Evolutionary conservation across 129 eudicot species (phyloP).

Genomic region (Artemisia argyi): DNA sequence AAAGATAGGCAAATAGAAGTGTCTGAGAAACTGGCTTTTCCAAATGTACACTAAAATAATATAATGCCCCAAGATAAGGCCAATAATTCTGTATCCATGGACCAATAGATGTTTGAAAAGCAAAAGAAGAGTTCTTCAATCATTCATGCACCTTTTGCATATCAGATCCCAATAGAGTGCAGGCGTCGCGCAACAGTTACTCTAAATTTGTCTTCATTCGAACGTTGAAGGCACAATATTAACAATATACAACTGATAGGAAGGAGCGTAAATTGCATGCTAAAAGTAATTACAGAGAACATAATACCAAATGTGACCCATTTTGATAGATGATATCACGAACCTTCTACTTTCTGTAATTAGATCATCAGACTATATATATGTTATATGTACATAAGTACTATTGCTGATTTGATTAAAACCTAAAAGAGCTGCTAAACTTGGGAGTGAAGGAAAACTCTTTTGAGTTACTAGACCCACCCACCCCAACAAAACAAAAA

Average conservation of each 20-base stretch:
- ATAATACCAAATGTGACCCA: neutral
- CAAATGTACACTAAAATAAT: slow-evolving; percentile 9
- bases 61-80: slow-evolving; percentile 10
- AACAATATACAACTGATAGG: no score
- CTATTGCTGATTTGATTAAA: slow-evolving; percentile 13
- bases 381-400: slow-evolving; percentile 28
- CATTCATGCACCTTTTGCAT: slow-evolving; percentile 11
- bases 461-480: slow-evolving; percentile 35
- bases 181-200: neutral
- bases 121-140: slow-evolving; percentile 8
- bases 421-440: slow-evolving; percentile 18
- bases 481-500: slow-evolving; percentile 9
- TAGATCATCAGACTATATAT: slow-evolving; percentile 1
- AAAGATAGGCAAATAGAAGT: slow-evolving; percentile 31
- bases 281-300: neutral
- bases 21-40: slow-evolving; percentile 29
- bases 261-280: neutral
- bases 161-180: slow-evolving; percentile 2
- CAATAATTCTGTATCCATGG: slow-evolving; percentile 27
- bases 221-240: neutral
- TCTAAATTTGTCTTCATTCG: neutral
- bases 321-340: neutral
- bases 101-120: slow-evolving; percentile 13
- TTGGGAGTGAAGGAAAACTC: slow-evolving; percentile 33
- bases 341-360: neutral